Evolutionary conservation across 176 grass and related monocot genomes (phyloP).

Genomic region (Aegilops bicornis): DNA sequence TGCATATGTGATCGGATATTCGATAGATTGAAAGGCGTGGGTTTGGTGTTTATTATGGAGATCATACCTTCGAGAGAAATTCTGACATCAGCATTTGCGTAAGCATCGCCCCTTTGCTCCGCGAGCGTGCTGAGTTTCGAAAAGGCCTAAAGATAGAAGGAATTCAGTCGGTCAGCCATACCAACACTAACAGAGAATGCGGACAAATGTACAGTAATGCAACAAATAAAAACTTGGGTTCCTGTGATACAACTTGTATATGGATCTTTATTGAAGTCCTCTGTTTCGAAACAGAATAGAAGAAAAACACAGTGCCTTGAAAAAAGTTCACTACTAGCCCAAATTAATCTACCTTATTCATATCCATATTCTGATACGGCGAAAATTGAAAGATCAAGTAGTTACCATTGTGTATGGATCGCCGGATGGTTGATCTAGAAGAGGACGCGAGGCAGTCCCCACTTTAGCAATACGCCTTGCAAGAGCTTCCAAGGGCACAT

Average conservation of each 20-base stretch:
- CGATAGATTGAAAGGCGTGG: background rate
- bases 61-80: conserved; percentile 83
- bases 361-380: background rate
- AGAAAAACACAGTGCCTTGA: background rate
- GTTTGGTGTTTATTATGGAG: background rate
- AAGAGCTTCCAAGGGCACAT: conserved; percentile 94
- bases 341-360: background rate
- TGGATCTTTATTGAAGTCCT: background rate
- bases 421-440: conserved; percentile 87
- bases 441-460: conserved; percentile 92
- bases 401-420: conserved; percentile 93
- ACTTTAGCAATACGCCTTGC: conserved; percentile 91
- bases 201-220: background rate
- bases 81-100: conserved; percentile 91
- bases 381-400: conserved; percentile 6
- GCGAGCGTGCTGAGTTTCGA: conserved; percentile 77
- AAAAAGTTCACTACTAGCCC: background rate
- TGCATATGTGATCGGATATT: background rate
- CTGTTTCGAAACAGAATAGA: background rate
- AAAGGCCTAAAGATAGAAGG: conserved; percentile 58
- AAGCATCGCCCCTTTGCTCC: conserved; percentile 81
- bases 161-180: conserved; percentile 3
- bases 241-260: background rate
- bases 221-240: conserved; percentile 2
- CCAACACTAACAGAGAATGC: background rate